Evolutionary conservation across 768 basidiomycete species (phyloP).

Genomic region (Cubamyces sp.): DNA sequence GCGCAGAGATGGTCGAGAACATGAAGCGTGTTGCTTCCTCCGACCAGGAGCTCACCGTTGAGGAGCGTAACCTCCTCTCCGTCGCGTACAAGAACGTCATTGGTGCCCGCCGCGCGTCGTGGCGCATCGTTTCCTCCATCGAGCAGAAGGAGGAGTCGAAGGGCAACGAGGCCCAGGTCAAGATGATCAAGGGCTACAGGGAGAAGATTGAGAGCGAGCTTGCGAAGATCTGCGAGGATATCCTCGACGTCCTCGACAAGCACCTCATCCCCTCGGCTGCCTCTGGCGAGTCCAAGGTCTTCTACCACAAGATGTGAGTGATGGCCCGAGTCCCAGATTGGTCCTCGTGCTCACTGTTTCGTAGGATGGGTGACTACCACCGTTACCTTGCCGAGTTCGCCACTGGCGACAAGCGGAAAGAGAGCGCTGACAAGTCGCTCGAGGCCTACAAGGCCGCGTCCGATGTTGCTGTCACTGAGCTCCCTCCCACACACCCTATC

Average conservation of each 20-base stretch:
- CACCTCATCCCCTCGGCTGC: slow-evolving; percentile 97
- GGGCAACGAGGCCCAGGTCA: slow-evolving; percentile 94
- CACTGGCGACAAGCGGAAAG: slow-evolving; percentile 96
- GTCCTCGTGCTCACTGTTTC: slow-evolving; percentile 22
- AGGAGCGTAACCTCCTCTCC: slow-evolving; percentile 97
- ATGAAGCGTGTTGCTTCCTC: slow-evolving; percentile 99
- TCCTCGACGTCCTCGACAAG: slow-evolving; percentile 95
- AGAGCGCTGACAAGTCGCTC: slow-evolving; percentile 95
- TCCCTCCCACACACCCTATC: slow-evolving; percentile 96
- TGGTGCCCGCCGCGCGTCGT: slow-evolving; percentile 95
- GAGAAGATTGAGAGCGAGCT: slow-evolving; percentile 98
- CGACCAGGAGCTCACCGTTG: slow-evolving; percentile 97
- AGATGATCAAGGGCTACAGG: slow-evolving; percentile 97
- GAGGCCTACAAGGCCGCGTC: slow-evolving; percentile 98
- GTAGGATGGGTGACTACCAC: slow-evolving; percentile 99
- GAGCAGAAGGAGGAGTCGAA: slow-evolving; percentile 99
- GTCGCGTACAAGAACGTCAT: slow-evolving; percentile 99
- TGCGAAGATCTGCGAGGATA: slow-evolving; percentile 98
- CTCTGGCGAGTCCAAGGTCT: slow-evolving; percentile 96
- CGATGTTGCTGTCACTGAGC: slow-evolving; percentile 94
- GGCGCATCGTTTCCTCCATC: slow-evolving; percentile 97
- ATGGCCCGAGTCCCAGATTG: not conserved
- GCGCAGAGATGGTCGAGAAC: slow-evolving; percentile 95
- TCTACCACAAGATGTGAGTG: slow-evolving; percentile 98
- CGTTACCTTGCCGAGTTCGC: slow-evolving; percentile 99